Evolutionary conservation across 2,329 filamentous ascomycete genomes (phyloP).

Genomic region (Pestalotiopsis sp.): DNA sequence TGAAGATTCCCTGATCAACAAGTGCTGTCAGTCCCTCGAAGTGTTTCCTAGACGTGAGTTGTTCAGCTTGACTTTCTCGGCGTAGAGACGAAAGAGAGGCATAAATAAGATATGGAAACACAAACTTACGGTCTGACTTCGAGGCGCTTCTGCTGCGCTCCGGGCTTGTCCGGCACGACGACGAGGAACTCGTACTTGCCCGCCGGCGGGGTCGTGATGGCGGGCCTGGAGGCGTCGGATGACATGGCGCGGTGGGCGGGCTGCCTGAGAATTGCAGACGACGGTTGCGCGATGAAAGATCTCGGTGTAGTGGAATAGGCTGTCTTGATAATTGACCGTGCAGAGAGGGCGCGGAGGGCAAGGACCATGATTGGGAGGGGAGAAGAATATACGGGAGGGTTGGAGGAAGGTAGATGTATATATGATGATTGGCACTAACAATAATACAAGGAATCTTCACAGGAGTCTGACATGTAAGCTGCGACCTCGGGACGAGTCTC

Average conservation of each 20-base stretch:
- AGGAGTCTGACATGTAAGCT: background rate
- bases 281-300: background rate
- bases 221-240: constrained; percentile 8
- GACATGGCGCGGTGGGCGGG: constrained; percentile 4
- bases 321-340: background rate
- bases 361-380: background rate
- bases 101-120: background rate
- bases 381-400: background rate
- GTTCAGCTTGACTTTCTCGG: background rate
- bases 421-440: background rate
- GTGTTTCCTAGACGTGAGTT: constrained; percentile 43
- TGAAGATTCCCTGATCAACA: constrained; percentile 58
- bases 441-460: too few species aligned
- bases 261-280: background rate
- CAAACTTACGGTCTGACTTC: constrained; percentile 58
- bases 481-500: background rate
- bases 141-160: constrained; percentile 60
- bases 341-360: background rate
- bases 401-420: background rate
- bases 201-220: constrained; percentile 16
- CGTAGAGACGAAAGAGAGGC: background rate
- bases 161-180: constrained; percentile 68
- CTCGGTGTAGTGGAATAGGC: background rate
- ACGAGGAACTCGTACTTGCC: constrained; percentile 63
- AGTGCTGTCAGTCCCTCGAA: constrained; percentile 56